Percentiles rank a stretch among this genome's conserved stretches.
Evolutionary conservation across 352 stramenopile species (phyloP).

Genomic region (Phytophthora rubi): DNA sequence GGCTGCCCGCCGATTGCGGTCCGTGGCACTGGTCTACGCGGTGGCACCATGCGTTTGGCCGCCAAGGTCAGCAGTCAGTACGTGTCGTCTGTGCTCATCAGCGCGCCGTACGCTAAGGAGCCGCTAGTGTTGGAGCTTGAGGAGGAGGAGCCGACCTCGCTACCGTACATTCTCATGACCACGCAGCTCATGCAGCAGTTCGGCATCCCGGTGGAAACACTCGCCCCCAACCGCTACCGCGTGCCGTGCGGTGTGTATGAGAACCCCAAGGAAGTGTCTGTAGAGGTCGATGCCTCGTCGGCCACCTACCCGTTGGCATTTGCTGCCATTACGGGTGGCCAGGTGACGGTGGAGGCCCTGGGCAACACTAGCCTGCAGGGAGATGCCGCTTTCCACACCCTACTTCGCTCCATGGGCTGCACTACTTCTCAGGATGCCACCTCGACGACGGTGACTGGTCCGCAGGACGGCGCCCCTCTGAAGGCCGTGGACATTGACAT

Average conservation of each 20-base stretch:
- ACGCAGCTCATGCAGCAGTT: conserved; percentile 98
- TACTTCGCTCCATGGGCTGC: conserved; percentile 83
- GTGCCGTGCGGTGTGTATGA: conserved; percentile 77
- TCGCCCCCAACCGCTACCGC: conserved; percentile 76
- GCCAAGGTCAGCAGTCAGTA: conserved; percentile 97
- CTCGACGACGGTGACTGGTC: conserved; percentile 79
- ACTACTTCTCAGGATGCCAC: conserved; percentile 61
- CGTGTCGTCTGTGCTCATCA: conserved; percentile 97
- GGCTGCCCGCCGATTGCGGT: conserved; percentile 83
- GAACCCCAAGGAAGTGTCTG: conserved; percentile 69
- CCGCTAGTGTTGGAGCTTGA: conserved; percentile 91
- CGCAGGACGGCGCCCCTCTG: conserved; percentile 73
- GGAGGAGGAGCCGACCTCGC: conserved; percentile 96
- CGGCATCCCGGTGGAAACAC: conserved; percentile 93
- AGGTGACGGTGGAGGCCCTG: conserved; percentile 94
- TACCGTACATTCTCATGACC: conserved; percentile 96
- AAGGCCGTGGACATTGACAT: conserved; percentile 95
- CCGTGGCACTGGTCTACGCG: conserved; percentile 71
- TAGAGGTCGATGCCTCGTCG: conserved; percentile 97
- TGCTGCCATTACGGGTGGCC: conserved; percentile 95
- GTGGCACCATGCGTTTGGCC: conserved; percentile 85
- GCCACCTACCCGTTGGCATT: conserved; percentile 97
- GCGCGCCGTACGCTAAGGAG: conserved; percentile 85
- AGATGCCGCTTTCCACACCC: conserved; percentile 95
- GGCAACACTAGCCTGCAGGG: conserved; percentile 94